Base-by-base conservation (phyloP, 1,284 basidiomycete species). In the Fistulinella cinereoalba region DNA sequence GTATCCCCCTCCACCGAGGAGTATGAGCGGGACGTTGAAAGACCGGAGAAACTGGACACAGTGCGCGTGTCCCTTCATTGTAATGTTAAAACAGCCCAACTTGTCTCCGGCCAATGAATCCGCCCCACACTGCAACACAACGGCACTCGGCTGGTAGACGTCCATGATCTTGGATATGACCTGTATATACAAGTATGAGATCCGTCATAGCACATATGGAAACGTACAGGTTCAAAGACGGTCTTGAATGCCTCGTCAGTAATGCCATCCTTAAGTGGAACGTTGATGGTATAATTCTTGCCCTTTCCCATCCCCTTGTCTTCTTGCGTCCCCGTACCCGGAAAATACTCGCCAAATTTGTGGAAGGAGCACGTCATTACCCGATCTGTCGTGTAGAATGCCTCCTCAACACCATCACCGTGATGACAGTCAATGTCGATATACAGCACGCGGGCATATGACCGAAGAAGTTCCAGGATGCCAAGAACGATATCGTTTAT, bases 371-470 rank as follows among this genome's bases (percentile, higher is more conserved):
- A 85, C 3, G 96, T 98, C 87, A 98, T 93, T 56, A 99, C 96
- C 43, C 96, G 77, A 65, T 99, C 90, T 3, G 93, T 97, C 21
- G 92, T 94, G 68, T 97, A 98, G 73, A 99, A 99, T 1, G 96
- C 97, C 65, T 99, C 96, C 61, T 99, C 96, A 28, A 99, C 96
- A 16, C 96, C 97, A 63, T 99, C 97, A 7, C 96, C 96, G 60
- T 99, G 96, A 66, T 98, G 96, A 47, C 94, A 93, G 68, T 99
- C 96, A 47, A 99, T 96, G 68, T 99, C 96, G 64, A 99, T 90
- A 68, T 99, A 99, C 21, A 99, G 74, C 2, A 99, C 95, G 46
- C 97, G 88, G 0, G 90, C 82, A 61, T 81, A 84, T 41, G 73
- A 81, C 56, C 91, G 80, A 12, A 96, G 73, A 12, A 97, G 81